Conservation (phyloP, 169 alveolate species). For the Cryptosporidium tyzzeri region DNA sequence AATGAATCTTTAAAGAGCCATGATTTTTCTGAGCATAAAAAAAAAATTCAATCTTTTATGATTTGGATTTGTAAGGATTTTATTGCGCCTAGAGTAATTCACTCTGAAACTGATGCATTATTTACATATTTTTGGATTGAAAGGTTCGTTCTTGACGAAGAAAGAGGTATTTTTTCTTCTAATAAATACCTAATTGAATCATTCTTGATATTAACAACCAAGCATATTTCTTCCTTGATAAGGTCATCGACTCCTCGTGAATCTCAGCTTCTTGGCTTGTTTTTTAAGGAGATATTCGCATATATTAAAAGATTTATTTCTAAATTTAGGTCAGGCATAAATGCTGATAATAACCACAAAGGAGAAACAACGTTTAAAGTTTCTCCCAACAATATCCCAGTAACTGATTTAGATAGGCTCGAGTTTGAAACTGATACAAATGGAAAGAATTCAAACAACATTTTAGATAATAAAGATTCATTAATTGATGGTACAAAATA, state of each 20-base stretch:
- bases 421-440: background rate
- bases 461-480: background rate
- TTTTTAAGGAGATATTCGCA: conserved; percentile 32
- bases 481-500: background rate
- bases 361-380: background rate
- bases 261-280: conserved; percentile 49
- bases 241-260: conserved; percentile 66
- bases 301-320: background rate
- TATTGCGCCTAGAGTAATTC: conserved; percentile 59
- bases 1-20: background rate
- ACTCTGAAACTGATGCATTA: conserved; percentile 59
- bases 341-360: background rate
- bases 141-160: conserved; percentile 7
- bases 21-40: background rate
- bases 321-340: background rate
- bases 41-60: conserved; percentile 25
- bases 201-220: conserved; percentile 9
- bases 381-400: background rate
- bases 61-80: conserved; percentile 45
- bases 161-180: conserved; percentile 32
- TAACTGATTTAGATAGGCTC: background rate
- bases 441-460: background rate
- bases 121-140: conserved; percentile 60
- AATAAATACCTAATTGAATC: background rate
- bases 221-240: conserved; percentile 22